Percentiles rank a stretch among this genome's conserved stretches.
These are phyloP conservation scores for Phialophora macrospora DNA, from an alignment of 2,329 filamentous ascomycete genomes.

Conservation along the genomic window DNA sequence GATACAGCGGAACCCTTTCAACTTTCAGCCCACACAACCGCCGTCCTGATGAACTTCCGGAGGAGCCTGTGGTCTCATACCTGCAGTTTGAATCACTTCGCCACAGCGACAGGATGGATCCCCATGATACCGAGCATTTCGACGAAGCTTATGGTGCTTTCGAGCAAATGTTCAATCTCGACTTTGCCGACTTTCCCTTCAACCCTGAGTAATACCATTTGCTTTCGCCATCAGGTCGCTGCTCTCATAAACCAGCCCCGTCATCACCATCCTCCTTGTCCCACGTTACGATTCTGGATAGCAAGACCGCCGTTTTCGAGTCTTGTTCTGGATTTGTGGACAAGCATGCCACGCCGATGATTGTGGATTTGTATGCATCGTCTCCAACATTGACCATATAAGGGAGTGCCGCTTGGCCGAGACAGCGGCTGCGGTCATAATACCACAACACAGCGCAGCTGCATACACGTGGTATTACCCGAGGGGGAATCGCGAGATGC, in stretches of 20 bases:
- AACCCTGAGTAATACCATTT: neutral
- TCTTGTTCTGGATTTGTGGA: neutral
- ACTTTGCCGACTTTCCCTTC: conserved; percentile 24
- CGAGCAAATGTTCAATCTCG: conserved; percentile 28
- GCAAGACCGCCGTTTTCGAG: neutral
- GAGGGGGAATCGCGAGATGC: no score
- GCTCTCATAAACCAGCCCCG: neutral
- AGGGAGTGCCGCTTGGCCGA: no score
- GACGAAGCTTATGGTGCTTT: conserved; percentile 29
- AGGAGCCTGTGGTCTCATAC: conserved; percentile 22
- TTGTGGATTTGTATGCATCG: neutral
- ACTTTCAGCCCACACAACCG: conserved; percentile 1
- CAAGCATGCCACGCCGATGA: neutral
- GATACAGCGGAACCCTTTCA: neutral
- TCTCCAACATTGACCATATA: neutral
- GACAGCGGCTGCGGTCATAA: no score
- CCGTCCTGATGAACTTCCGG: conserved; percentile 4
- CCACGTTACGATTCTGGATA: neutral
- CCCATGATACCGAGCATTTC: conserved; percentile 21
- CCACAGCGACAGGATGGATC: conserved; percentile 14
- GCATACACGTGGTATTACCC: no score
- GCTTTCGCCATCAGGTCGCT: neutral
- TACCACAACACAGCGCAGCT: no score
- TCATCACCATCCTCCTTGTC: neutral
- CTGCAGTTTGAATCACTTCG: conserved; percentile 25